Evolutionary conservation across 2,329 filamentous ascomycete species (phyloP).

Genomic region (Pseudopithomyces chartarum): DNA sequence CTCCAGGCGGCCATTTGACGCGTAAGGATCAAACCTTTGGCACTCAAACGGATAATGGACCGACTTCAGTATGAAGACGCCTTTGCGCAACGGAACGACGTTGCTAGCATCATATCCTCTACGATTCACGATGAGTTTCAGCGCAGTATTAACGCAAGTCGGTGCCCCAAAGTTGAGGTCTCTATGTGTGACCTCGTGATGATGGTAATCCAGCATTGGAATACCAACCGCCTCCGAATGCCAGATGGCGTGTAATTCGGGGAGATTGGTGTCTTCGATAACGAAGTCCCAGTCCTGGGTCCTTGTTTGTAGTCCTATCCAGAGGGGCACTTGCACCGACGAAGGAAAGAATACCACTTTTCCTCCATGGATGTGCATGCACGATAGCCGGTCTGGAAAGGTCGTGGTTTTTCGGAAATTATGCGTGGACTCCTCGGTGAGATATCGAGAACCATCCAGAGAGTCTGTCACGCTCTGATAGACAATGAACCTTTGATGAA

Average conservation of each 20-base stretch:
- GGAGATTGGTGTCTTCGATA: constrained; percentile 11
- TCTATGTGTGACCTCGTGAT: constrained; percentile 9
- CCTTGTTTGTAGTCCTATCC: not conserved
- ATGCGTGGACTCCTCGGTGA: not conserved
- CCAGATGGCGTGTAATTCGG: constrained; percentile 9
- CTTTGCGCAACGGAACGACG: not conserved
- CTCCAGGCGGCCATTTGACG: constrained; percentile 7
- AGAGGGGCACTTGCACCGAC: not conserved
- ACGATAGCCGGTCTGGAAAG: not conserved
- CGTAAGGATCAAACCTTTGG: constrained; percentile 8
- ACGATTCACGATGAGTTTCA: constrained; percentile 12
- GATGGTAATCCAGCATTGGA: constrained; percentile 14
- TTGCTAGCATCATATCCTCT: not conserved
- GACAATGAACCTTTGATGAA: not conserved
- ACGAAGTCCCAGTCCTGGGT: not conserved
- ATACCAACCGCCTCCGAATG: constrained; percentile 5
- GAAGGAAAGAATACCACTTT: not conserved
- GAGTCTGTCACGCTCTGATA: constrained; percentile 4
- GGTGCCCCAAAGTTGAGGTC: constrained; percentile 5
- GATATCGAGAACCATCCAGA: not conserved
- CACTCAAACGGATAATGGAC: constrained; percentile 17
- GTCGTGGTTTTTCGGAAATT: not conserved
- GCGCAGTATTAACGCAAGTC: constrained; percentile 19
- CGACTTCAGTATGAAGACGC: constrained; percentile 26
- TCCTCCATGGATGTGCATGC: not conserved